phyloP scores from a whole-genome alignment of 2,329 filamentous ascomycete species.

The Aspergillus fumigatiaffinis region DNA sequence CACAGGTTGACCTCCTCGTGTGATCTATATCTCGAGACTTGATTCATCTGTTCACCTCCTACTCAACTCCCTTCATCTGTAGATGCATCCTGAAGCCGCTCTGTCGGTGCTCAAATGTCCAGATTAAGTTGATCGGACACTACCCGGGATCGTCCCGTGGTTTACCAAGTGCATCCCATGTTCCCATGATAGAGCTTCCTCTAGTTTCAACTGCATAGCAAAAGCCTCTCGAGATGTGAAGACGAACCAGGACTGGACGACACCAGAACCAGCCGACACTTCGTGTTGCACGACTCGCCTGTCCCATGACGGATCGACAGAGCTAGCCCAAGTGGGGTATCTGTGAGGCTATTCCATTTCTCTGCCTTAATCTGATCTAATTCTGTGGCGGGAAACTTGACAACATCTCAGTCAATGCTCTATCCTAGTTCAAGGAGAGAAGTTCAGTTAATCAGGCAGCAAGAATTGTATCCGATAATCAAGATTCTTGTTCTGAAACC shows the following conservation, averaged over 20 bases:
- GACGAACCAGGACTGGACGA: neutral
- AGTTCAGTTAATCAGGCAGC: neutral
- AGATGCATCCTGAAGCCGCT: neutral
- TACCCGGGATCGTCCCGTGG: neutral
- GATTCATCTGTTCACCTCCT: neutral
- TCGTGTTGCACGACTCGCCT: neutral
- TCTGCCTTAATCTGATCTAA: neutral
- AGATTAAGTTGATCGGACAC: neutral
- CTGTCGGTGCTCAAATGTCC: neutral
- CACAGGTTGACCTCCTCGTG: neutral
- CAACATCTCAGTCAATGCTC: neutral
- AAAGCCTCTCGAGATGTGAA: neutral
- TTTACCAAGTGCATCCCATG: neutral
- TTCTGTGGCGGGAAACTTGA: neutral
- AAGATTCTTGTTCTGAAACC: neutral
- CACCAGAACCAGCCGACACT: neutral
- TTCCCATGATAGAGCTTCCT: neutral
- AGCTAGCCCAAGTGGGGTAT: neutral
- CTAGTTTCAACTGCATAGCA: neutral
- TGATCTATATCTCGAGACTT: neutral
- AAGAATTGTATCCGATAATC: neutral
- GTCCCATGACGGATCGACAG: neutral
- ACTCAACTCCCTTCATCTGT: neutral
- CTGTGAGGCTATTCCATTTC: neutral
- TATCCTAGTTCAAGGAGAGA: neutral